These are phyloP conservation scores for Suillus subalutaceus DNA, from an alignment of 768 basidiomycete species.

Conservation along the genomic window DNA sequence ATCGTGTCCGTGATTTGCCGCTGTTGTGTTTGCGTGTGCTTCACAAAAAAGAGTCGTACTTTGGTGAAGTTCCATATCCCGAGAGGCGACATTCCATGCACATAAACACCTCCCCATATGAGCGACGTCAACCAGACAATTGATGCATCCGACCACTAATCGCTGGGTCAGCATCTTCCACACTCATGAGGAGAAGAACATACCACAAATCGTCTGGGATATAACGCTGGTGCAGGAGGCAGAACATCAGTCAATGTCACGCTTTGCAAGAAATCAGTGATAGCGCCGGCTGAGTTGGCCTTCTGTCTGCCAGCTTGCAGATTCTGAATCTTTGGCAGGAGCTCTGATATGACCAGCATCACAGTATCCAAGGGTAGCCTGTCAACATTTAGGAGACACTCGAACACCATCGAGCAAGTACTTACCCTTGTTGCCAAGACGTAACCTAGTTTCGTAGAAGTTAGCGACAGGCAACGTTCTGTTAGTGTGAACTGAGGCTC, in stretches of 20 bases:
- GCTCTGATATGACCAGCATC: conserved; percentile 85
- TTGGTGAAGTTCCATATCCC: conserved; percentile 92
- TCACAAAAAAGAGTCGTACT: conserved; percentile 89
- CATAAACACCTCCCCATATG: conserved; percentile 95
- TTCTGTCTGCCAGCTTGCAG: conserved; percentile 70
- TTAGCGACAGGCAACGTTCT: conserved; percentile 10
- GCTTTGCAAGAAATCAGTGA: conserved; percentile 74
- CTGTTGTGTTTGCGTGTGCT: conserved; percentile 72
- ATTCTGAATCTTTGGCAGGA: conserved; percentile 83
- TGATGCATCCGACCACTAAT: conserved; percentile 90
- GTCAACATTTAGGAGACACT: conserved; percentile 13
- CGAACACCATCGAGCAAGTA: conserved; percentile 9
- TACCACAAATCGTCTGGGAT: conserved; percentile 77
- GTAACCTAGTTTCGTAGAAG: conserved; percentile 54
- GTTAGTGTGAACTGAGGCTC: conserved; percentile 21
- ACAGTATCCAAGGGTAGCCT: conserved; percentile 90
- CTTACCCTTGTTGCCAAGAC: conserved; percentile 96
- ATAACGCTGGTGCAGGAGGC: conserved; percentile 65
- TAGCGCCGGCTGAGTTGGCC: conserved; percentile 63
- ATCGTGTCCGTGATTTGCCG: conserved; percentile 80
- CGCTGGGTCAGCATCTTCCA: conserved; percentile 8
- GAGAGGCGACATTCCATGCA: conserved; percentile 83
- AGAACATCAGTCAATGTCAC: conserved; percentile 73
- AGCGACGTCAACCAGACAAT: conserved; percentile 91
- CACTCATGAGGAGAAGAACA: conserved; percentile 27